Percentiles rank a stretch among this genome's conserved stretches.
These are phyloP conservation scores for Suillus ampliporus DNA, from an alignment of 768 basidiomycete genomes.

Conservation along the genomic window DNA sequence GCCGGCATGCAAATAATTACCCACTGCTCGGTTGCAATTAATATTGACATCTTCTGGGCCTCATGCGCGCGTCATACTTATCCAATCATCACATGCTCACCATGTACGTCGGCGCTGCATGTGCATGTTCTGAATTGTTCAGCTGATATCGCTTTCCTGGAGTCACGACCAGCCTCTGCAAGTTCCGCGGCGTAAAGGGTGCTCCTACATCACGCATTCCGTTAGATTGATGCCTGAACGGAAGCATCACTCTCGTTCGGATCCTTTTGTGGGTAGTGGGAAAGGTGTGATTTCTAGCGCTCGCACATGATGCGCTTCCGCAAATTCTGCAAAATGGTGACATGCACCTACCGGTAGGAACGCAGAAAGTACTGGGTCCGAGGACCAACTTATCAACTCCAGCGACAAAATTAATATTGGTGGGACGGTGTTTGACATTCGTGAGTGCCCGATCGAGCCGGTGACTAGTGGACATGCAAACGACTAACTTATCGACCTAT, in stretches of 20 bases:
- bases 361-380: no score
- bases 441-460: no score
- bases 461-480: no score
- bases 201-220: not conserved
- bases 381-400: no score
- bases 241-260: not conserved
- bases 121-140: not conserved
- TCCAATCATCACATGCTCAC: not conserved
- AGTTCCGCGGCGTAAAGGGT: not conserved
- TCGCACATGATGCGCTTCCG: no score
- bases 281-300: no score
- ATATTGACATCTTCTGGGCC: not conserved
- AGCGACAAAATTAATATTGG: no score
- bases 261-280: no score
- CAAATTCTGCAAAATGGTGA: no score
- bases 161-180: not conserved
- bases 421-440: no score
- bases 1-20: not conserved
- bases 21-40: not conserved
- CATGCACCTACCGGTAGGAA: no score
- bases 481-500: no score
- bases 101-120: not conserved
- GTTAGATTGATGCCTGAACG: not conserved
- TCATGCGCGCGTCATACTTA: not conserved
- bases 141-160: not conserved